phyloP scores from a whole-genome alignment of 768 basidiomycete species.

The Kwoniella sp. region DNA sequence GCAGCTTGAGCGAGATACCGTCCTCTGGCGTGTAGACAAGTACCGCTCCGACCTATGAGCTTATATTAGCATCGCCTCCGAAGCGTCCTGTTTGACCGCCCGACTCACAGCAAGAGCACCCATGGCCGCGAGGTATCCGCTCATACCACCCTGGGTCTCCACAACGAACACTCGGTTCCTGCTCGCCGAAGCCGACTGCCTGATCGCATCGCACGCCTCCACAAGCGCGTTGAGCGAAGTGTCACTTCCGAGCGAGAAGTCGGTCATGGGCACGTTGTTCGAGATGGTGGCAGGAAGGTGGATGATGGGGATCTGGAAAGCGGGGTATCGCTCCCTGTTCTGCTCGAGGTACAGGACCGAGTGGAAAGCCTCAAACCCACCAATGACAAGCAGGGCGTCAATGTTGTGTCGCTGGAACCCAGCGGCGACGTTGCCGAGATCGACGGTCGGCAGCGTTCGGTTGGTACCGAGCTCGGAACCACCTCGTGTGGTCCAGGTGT shows the following conservation, averaged over 20 bases:
- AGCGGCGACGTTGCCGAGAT: slow-evolving; percentile 81
- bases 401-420: slow-evolving; percentile 83
- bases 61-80: not conserved
- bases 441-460: slow-evolving; percentile 74
- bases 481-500: slow-evolving; percentile 91
- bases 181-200: slow-evolving; percentile 95
- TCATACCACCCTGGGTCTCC: slow-evolving; percentile 95
- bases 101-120: slow-evolving; percentile 84
- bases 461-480: slow-evolving; percentile 98
- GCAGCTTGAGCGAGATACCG: slow-evolving; percentile 75
- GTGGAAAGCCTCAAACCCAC: slow-evolving; percentile 92
- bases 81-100: not conserved
- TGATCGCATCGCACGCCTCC: slow-evolving; percentile 96
- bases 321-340: slow-evolving; percentile 75
- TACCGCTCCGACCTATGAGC: slow-evolving; percentile 72
- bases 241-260: slow-evolving; percentile 90
- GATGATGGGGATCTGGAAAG: slow-evolving; percentile 91
- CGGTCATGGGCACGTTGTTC: slow-evolving; percentile 96
- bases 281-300: slow-evolving; percentile 95
- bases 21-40: slow-evolving; percentile 90
- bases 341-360: slow-evolving; percentile 72
- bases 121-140: slow-evolving; percentile 91
- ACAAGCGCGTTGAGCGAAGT: slow-evolving; percentile 97
- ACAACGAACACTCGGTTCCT: slow-evolving; percentile 95
- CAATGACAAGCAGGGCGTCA: slow-evolving; percentile 79